Evolutionary conservation across 768 basidiomycete species (phyloP).

Genomic region (Strobilomyces dryophilus): DNA sequence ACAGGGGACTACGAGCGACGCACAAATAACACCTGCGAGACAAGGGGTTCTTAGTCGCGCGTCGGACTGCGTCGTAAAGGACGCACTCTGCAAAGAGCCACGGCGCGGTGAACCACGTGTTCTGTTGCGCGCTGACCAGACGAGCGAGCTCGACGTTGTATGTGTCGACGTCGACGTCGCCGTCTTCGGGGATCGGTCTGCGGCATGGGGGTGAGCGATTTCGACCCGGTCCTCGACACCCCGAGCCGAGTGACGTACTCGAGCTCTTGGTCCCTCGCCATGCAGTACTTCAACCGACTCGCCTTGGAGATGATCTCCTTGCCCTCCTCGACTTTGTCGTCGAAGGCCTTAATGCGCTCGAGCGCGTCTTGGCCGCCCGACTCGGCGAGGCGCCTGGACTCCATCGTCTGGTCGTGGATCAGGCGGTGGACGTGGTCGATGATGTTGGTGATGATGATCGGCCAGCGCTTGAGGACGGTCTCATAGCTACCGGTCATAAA

Average conservation of each 20-base stretch:
- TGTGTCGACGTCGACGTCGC: conserved; percentile 58
- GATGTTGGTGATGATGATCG: conserved; percentile 75
- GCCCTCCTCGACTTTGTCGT: conserved; percentile 63
- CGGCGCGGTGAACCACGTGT: conserved; percentile 88
- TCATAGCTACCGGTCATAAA: conserved; percentile 49
- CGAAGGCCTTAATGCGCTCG: conserved; percentile 24
- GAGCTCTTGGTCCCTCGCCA: conserved; percentile 70
- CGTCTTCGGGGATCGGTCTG: conserved; percentile 73
- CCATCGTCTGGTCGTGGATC: conserved; percentile 58
- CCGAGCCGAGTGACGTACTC: conserved; percentile 42
- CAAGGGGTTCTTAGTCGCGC: neutral
- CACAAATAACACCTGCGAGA: conserved; percentile 66
- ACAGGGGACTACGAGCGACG: conserved; percentile 17
- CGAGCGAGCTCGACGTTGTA: conserved; percentile 73
- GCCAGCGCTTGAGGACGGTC: conserved; percentile 78
- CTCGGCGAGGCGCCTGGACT: conserved; percentile 24
- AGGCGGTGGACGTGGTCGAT: conserved; percentile 72
- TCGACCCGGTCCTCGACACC: neutral
- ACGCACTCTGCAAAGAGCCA: conserved; percentile 96
- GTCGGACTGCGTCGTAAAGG: neutral
- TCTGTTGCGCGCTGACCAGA: conserved; percentile 42
- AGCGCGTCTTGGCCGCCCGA: conserved; percentile 1
- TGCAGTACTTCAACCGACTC: conserved; percentile 81
- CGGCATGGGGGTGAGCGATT: neutral
- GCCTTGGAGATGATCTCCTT: conserved; percentile 70